Conservation (phyloP, 2,329 filamentous ascomycete genomes). For the Remersonia thermophila region DNA sequence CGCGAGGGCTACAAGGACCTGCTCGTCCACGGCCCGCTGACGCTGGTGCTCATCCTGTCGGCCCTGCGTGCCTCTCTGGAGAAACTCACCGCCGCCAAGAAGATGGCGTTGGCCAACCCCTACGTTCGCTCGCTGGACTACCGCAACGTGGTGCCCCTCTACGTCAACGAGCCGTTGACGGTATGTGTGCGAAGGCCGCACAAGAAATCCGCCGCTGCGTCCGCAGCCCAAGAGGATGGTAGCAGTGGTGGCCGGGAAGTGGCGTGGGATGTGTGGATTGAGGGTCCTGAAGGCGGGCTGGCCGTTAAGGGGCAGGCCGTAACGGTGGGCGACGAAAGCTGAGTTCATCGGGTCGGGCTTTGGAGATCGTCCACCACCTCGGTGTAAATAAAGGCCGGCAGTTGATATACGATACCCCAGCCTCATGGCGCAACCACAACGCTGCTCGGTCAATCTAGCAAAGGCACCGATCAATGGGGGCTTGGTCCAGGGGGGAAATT, state of each 20-base stretch:
- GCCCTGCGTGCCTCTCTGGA: conserved; percentile 42
- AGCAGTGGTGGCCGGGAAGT: conserved; percentile 19
- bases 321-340: no score
- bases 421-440: no score
- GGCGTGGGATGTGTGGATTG: conserved; percentile 53
- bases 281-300: conserved; percentile 46
- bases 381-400: no score
- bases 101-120: background rate
- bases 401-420: no score
- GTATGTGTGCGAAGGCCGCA: conserved; percentile 50
- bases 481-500: no score
- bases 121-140: conserved; percentile 48
- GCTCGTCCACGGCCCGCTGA: conserved; percentile 79
- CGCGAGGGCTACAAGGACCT: conserved; percentile 64
- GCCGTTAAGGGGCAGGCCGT: conserved; percentile 43
- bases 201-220: conserved; percentile 20
- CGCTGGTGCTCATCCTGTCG: conserved; percentile 63
- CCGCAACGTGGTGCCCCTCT: conserved; percentile 70
- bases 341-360: no score
- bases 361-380: no score
- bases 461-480: no score
- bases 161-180: conserved; percentile 56
- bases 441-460: no score
- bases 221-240: no score
- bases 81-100: background rate